Base-by-base conservation (phyloP, 768 basidiomycete genomes). In the Lentinula raphanica region DNA sequence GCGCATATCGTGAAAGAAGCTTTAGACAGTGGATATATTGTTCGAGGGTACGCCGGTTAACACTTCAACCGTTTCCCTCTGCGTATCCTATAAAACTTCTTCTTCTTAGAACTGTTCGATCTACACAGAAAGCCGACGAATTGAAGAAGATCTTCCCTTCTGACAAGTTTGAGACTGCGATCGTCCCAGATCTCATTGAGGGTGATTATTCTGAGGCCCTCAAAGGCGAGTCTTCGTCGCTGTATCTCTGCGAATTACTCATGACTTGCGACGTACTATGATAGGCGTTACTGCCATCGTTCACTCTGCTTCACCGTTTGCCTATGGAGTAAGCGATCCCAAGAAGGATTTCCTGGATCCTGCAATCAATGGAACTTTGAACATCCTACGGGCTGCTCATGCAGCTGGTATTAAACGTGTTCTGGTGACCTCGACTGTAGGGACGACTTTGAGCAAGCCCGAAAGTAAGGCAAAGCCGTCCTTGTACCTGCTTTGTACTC, bases 161-260 rank as follows among this genome's bases (percentile, higher is more conserved):
- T 17, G 42, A 53, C 25, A 46, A 49, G 21, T 62, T 62, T 44
- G 60, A 62, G 15, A 49, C 60, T 39, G 53, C 19, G 7, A 21
- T 59, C 46, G 58, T 62, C 13, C 51, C 58, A 23, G 60, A 62
- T 49, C 40, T 59, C 12, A 53, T 53, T 23, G 9, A 23, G 12
- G 54, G 49, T 12, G 59, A 56, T 29, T 78, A 77, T 60, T 74
- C 78, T 58, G 73, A 76, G 36, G 76, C 73, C 12, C 71, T 78
- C 59, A 73, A 76, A 66, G 76, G 72, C 11, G 69, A 74, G 19
- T 68, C 21, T 23, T 21, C 6, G 17, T 0, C 21, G 9, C 9
- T 7, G 36, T 21, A 17, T 17, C 5, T 28, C 17, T n/a, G n/a
- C n/a, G n/a, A n/a, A n/a, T n/a, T n/a, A n/a, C n/a, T n/a, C n/a